Evolutionary conservation across 2,329 filamentous ascomycete species (phyloP), one percentile per base, ranked within the genome.

Genomic region (Diplodia corticola): DNA sequence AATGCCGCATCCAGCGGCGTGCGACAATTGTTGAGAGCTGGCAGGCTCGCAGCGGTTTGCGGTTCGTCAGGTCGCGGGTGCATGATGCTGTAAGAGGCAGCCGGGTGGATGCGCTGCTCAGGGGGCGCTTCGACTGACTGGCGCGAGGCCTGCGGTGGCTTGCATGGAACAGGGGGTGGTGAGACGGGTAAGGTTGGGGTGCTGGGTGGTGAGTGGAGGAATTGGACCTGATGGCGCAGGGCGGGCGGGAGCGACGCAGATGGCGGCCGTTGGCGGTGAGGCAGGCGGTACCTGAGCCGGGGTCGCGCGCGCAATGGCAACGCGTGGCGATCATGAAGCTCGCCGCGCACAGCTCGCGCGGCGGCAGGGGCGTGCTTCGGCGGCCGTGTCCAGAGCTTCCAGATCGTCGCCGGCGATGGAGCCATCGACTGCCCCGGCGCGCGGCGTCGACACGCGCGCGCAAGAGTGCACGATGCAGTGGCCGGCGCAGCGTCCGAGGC

Each of bases 361-460:
- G 33, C n/a, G 33, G 15, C 6, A 12, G 33, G 17, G 5, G 49
- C 53, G 15, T 20, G 20, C 33, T 40, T n/a, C n/a, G n/a, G n/a
- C n/a, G n/a, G n/a, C 12, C 37, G 54, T 46, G 40, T 60, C 55
- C 55, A 61, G 37, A 61, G 57, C 57, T 61, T 48, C 57, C 17
- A 22, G 55, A 60, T 49, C 55, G 55, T 4, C 55, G 55, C 17
- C 9, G 5, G 37, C 37, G 55, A 46, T 46, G 54, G 54, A 24
- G 24, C 55, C 55, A 44, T 49, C 40, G 55, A 49, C 44, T 35
- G 26, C 55, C 44, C 26, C 2, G 10, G 55, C n/a, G 37, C 35
- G 17, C 40, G 17, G 15, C 37, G 12, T 17, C 13, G 15, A 35
- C 33, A 24, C 28, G 53, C 2, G 7, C 35, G 33, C 33, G 35